Evolutionary conservation across 2,329 filamentous ascomycete genomes (phyloP).

Genomic region (Claviceps cyperi): DNA sequence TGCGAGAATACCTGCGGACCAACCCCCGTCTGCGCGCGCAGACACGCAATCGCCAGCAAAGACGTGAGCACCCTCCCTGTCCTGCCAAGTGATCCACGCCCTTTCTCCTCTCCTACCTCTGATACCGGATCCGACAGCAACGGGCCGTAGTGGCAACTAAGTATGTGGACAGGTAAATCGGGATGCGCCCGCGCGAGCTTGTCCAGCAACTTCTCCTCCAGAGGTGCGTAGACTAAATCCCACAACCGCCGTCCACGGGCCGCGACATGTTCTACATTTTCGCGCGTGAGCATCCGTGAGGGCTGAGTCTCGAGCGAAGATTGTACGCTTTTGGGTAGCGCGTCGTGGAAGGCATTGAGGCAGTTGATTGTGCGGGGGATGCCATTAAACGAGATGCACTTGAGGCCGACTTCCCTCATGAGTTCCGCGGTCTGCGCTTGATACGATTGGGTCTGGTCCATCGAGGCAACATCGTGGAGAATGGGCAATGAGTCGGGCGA

Average conservation of each 20-base stretch:
- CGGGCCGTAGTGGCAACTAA: conserved; percentile 59
- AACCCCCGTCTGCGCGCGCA: conserved; percentile 68
- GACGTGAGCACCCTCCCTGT: conserved; percentile 60
- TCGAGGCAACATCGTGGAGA: conserved; percentile 39
- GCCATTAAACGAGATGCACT: conserved; percentile 69
- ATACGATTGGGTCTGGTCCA: conserved; percentile 8
- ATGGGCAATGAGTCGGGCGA: conserved; percentile 59
- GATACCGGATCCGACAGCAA: conserved; percentile 53
- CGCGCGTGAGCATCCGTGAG: conserved; percentile 35
- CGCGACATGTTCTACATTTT: conserved; percentile 40
- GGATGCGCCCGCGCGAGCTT: conserved; percentile 66
- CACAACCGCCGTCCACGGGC: conserved; percentile 51
- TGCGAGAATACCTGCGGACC: conserved; percentile 72
- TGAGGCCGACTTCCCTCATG: conserved; percentile 61
- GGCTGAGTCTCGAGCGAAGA: conserved; percentile 38
- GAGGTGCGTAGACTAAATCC: conserved; percentile 63
- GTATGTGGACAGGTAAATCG: conserved; percentile 67
- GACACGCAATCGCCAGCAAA: conserved; percentile 57
- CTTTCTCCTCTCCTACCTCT: not conserved
- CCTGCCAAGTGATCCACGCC: conserved; percentile 26
- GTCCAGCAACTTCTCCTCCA: conserved; percentile 54
- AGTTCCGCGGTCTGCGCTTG: conserved; percentile 45
- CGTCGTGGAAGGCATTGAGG: conserved; percentile 54
- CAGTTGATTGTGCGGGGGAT: conserved; percentile 76
- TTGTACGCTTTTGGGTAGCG: conserved; percentile 42